These are phyloP conservation scores for Cordia subcordata DNA, from an alignment of 257 asterid genomes.

Conservation along the genomic window DNA sequence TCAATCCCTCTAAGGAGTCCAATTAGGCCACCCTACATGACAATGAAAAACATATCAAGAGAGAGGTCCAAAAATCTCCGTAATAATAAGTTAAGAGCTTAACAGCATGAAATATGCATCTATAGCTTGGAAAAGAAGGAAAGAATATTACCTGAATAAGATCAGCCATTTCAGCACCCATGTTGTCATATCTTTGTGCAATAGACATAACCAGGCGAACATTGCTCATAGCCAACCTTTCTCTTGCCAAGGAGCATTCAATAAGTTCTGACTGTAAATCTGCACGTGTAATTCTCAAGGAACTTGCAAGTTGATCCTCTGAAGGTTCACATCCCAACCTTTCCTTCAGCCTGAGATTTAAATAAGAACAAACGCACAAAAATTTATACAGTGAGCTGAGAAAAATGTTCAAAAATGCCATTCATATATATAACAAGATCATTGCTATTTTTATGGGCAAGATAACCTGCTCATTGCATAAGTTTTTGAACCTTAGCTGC, in stretches of 20 bases:
- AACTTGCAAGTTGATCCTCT: conserved; percentile 82
- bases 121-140: conserved; percentile 9
- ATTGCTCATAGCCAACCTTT: conserved; percentile 96
- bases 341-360: conserved; percentile 53
- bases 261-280: conserved; percentile 52
- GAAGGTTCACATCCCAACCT: conserved; percentile 89
- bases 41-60: conserved; percentile 4
- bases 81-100: background rate
- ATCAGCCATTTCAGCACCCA: conserved; percentile 95
- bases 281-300: conserved; percentile 60
- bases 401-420: background rate
- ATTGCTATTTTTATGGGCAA: too few relatives aligned
- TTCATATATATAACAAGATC: background rate
- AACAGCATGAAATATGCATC: background rate
- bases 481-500: too few relatives aligned
- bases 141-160: conserved; percentile 69
- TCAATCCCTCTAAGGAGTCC: conserved; percentile 94
- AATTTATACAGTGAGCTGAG: background rate
- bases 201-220: conserved; percentile 94
- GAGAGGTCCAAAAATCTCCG: background rate
- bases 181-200: conserved; percentile 85
- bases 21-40: conserved; percentile 76
- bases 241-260: conserved; percentile 81
- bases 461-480: too few relatives aligned
- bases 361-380: conserved; percentile 4